Base-by-base conservation (phyloP, 2,329 filamentous ascomycete species). In the Colletotrichum sojae region DNA sequence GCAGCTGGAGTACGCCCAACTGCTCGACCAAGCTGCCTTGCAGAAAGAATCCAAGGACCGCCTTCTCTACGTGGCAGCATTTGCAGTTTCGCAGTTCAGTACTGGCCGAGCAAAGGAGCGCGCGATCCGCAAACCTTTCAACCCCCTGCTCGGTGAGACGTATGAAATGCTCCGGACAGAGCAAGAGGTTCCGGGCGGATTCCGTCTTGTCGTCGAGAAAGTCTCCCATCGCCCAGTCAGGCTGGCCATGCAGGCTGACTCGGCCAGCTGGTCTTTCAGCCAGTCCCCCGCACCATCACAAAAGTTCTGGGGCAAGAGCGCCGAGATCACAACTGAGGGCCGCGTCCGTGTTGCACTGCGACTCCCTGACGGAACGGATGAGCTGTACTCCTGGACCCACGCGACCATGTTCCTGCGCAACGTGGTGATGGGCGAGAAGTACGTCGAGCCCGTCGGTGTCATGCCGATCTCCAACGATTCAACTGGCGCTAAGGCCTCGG, bases 271-370 rank as follows among this genome's bases (percentile, higher is more conserved):
- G 96, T 94, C 92, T 2, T 91, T 97, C 71, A 87, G 93, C 1
- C 96, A 98, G 78, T 93, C 92, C 5, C 94, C 96, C 0, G 91
- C 92, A 65, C 96, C 96, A 0, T 92, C 92, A 22, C 95, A 99
- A 78, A 98, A 98, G 78, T 99, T 99, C 83, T 98, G 96, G 96
- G 96, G 96, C 64, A 98, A 98, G 83, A 95, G 92, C 63, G 94
- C 94, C 3, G 96, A 99, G 80, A 90, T 99, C 71, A 96, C 93
- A 70, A 98, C 94, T 0, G 95, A 98, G 63, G 96, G 96, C 2
- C 92, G 94, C 27, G 91, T 94, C 4, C 89, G 95, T 56, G 85
- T 98, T 46, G 89, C 91, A 46, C 83, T 99, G 31, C 91, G 87
- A 27, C 78, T 91, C 57, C 73, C 85, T 0, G 88, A 96, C 77